phyloP scores from a whole-genome alignment of 768 basidiomycete species.

The Russula compacta region DNA sequence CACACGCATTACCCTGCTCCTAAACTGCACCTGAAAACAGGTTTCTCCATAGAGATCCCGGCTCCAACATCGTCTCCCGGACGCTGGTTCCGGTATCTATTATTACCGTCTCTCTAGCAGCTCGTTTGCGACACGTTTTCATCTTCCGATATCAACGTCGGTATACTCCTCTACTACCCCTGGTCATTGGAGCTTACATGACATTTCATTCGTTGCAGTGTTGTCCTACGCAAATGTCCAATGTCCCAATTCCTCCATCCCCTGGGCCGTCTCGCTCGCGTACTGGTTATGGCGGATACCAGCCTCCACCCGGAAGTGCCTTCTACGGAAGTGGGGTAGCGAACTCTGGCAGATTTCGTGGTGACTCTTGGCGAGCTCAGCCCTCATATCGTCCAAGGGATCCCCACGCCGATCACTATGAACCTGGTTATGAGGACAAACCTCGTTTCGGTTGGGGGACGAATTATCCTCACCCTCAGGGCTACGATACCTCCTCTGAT shows the following conservation, averaged over 20 bases:
- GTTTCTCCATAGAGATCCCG: not conserved
- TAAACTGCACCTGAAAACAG: not conserved
- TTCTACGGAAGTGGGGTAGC: constrained; percentile 33
- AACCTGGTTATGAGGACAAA: constrained; percentile 3
- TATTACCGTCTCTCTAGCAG: not conserved
- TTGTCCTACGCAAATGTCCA: constrained; percentile 10
- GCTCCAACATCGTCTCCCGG: not conserved
- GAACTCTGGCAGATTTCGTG: constrained; percentile 32
- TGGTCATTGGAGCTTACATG: constrained; percentile 1
- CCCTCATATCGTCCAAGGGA: constrained; percentile 35
- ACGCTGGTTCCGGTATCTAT: not conserved
- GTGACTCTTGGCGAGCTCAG: constrained; percentile 33
- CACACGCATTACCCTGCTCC: not conserved
- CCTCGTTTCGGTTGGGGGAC: constrained; percentile 6
- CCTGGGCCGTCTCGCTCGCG: constrained; percentile 38
- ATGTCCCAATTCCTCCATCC: constrained; percentile 39
- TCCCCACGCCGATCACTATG: constrained; percentile 11
- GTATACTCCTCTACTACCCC: not conserved
- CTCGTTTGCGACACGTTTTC: constrained; percentile 2
- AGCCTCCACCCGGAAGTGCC: constrained; percentile 31
- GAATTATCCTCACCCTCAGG: constrained; percentile 20
- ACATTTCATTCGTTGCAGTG: constrained; percentile 9
- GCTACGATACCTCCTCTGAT: constrained; percentile 23
- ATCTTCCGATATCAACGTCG: not conserved
- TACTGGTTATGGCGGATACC: constrained; percentile 43